Evolutionary conservation across 202 grass and related monocot species (phyloP).

Genomic region (Setaria italica): DNA sequence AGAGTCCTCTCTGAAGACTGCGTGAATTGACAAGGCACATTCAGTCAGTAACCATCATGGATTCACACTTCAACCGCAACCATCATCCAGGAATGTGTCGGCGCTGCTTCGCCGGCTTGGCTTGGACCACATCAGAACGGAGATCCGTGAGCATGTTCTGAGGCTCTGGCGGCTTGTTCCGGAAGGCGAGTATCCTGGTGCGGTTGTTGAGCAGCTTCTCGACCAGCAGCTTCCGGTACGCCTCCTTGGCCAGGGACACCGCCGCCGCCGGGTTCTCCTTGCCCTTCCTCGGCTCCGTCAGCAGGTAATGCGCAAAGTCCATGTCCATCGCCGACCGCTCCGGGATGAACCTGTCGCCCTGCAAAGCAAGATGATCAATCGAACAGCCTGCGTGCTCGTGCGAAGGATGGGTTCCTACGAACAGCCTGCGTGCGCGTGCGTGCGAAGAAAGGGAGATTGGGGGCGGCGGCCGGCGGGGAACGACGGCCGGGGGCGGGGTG

Average conservation of each 20-base stretch:
- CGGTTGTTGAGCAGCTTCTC: slow-evolving; percentile 85
- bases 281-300: slow-evolving; percentile 74
- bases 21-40: slow-evolving; percentile 28
- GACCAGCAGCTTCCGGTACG: slow-evolving; percentile 80
- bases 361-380: background rate
- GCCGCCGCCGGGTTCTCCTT: slow-evolving; percentile 75
- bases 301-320: slow-evolving; percentile 88
- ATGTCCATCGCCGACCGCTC: slow-evolving; percentile 86
- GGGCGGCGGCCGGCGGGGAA: too few species aligned
- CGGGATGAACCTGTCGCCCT: slow-evolving; percentile 98
- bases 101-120: slow-evolving; percentile 67
- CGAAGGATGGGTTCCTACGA: background rate
- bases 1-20: slow-evolving; percentile 81
- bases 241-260: slow-evolving; percentile 69
- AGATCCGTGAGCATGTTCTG: slow-evolving; percentile 34
- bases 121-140: slow-evolving; percentile 45
- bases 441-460: background rate
- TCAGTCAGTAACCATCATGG: slow-evolving; percentile 17
- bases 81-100: slow-evolving; percentile 65
- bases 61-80: background rate
- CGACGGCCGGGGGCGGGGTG: too few species aligned
- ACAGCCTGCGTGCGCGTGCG: background rate
- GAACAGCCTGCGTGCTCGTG: slow-evolving; percentile 21
- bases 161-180: slow-evolving; percentile 73
- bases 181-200: slow-evolving; percentile 83